Evolutionary conservation across 352 stramenopile species (phyloP).

Genomic region (Phytophthora podocarpi): DNA sequence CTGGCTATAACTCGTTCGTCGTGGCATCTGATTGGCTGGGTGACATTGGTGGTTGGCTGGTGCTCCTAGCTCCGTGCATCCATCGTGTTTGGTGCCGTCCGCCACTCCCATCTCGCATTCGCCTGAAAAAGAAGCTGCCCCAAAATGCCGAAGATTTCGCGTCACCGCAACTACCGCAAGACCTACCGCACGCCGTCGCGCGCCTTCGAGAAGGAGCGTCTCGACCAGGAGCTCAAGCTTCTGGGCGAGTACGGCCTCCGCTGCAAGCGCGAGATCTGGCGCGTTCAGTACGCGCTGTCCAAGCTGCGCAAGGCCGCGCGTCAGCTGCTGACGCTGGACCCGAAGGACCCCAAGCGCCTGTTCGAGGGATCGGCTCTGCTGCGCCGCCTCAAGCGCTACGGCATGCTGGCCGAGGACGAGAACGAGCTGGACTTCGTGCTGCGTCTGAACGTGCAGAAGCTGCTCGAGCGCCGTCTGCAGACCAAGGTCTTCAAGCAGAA

Average conservation of each 20-base stretch:
- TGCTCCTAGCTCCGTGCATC: conserved; percentile 11
- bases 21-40: conserved; percentile 36
- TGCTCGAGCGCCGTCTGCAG: conserved; percentile 98
- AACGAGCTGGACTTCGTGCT: conserved; percentile 98
- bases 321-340: conserved; percentile 97
- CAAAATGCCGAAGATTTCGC: conserved; percentile 89
- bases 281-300: conserved; percentile 98
- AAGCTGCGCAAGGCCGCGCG: conserved; percentile 99
- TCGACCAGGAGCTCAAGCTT: conserved; percentile 99
- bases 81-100: not conserved
- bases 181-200: conserved; percentile 99
- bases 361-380: conserved; percentile 98
- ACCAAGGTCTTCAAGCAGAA: conserved; percentile 99
- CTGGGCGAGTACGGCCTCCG: conserved; percentile 99
- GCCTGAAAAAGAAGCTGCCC: conserved; percentile 68
- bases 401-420: conserved; percentile 97
- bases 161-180: conserved; percentile 95
- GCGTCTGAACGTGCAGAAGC: conserved; percentile 98
- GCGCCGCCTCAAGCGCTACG: conserved; percentile 96
- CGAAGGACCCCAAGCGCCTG: conserved; percentile 98
- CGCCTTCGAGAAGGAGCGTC: conserved; percentile 99
- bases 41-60: conserved; percentile 59
- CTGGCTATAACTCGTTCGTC: not conserved
- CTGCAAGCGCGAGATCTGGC: conserved; percentile 99
- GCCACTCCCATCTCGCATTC: conserved; percentile 72